A percentile compares a stretch with the other conserved stretches of the same genome.
Conservation (phyloP, 805 yeast genomes). For the Saccharomycopsis sp. region DNA sequence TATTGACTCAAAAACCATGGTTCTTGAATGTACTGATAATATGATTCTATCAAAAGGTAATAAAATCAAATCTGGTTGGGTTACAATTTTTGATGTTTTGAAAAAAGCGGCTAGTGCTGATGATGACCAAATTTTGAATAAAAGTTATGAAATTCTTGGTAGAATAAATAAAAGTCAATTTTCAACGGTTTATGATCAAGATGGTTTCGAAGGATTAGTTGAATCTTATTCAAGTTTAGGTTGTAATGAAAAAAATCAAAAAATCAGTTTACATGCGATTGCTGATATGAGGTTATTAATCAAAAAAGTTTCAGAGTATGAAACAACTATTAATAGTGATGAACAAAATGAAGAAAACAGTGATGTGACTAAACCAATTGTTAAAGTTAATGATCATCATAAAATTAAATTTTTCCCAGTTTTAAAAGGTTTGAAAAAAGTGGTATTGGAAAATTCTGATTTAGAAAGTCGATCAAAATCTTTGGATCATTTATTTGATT, state of each 20-base stretch:
- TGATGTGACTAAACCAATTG: background rate
- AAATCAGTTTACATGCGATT: slow-evolving; percentile 68
- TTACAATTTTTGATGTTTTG: slow-evolving; percentile 49
- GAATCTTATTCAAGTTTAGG: slow-evolving; percentile 70
- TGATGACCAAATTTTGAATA: slow-evolving; percentile 1
- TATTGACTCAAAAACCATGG: slow-evolving; percentile 73
- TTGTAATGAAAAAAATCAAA: slow-evolving; percentile 76
- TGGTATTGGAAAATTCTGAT: slow-evolving; percentile 89
- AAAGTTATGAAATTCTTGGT: slow-evolving; percentile 42
- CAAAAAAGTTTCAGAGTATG: slow-evolving; percentile 32
- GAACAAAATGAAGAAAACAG: too few species aligned
- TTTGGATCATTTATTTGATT: slow-evolving; percentile 69
- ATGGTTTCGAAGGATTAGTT: slow-evolving; percentile 57
- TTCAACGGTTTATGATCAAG: slow-evolving; percentile 56
- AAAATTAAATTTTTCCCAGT: slow-evolving; percentile 62
- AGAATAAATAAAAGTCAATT: slow-evolving; percentile 53
- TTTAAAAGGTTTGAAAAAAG: slow-evolving; percentile 74
- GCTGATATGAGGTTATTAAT: slow-evolving; percentile 60
- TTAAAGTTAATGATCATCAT: background rate
- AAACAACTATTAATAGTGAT: slow-evolving; percentile 20
- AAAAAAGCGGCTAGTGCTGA: slow-evolving; percentile 1
- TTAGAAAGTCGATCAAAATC: slow-evolving; percentile 90
- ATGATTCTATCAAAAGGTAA: slow-evolving; percentile 69
- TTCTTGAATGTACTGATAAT: slow-evolving; percentile 78
- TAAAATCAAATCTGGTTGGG: slow-evolving; percentile 89